phyloP scores from a whole-genome alignment of 495 filamentous ascomycete species.

The Antarctomyces pellizariae region DNA sequence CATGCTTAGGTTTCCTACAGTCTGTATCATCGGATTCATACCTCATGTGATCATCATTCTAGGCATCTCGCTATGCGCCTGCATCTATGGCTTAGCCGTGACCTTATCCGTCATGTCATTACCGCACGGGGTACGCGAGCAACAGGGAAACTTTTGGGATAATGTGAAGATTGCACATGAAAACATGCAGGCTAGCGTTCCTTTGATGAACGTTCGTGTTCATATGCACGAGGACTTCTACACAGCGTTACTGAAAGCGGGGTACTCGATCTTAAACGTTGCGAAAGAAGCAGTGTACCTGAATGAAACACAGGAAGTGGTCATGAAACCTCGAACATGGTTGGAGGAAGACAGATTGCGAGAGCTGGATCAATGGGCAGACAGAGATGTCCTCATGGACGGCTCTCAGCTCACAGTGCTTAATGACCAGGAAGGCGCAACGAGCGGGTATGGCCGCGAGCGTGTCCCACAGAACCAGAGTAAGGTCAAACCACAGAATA shows the following conservation, averaged over 20 bases:
- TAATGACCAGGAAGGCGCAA: conserved; percentile 15
- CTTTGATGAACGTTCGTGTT: conserved; percentile 54
- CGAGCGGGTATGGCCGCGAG: conserved; percentile 46
- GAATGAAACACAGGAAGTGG: conserved; percentile 63
- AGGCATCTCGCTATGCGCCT: conserved; percentile 49
- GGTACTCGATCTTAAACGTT: conserved; percentile 69
- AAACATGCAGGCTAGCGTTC: conserved; percentile 81
- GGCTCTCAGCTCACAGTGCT: too few species aligned
- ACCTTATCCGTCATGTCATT: conserved; percentile 50
- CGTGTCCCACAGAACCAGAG: conserved; percentile 28
- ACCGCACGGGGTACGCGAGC: conserved; percentile 16
- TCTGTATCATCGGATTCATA: conserved; percentile 86
- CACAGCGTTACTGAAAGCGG: conserved; percentile 61
- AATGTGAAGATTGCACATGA: conserved; percentile 43
- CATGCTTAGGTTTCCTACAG: conserved; percentile 63
- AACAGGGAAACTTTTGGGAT: conserved; percentile 23
- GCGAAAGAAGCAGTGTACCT: conserved; percentile 91
- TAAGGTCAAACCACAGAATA: conserved; percentile 21
- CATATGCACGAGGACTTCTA: conserved; percentile 86
- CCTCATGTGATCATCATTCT: conserved; percentile 66
- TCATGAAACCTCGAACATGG: conserved; percentile 66
- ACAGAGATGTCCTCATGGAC: conserved; percentile 19
- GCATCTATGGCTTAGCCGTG: conserved; percentile 58
- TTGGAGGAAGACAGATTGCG: conserved; percentile 58
- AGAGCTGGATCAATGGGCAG: conserved; percentile 33